Base-by-base conservation (phyloP, 306 rosid genomes). In the Abrus precatorius region DNA sequence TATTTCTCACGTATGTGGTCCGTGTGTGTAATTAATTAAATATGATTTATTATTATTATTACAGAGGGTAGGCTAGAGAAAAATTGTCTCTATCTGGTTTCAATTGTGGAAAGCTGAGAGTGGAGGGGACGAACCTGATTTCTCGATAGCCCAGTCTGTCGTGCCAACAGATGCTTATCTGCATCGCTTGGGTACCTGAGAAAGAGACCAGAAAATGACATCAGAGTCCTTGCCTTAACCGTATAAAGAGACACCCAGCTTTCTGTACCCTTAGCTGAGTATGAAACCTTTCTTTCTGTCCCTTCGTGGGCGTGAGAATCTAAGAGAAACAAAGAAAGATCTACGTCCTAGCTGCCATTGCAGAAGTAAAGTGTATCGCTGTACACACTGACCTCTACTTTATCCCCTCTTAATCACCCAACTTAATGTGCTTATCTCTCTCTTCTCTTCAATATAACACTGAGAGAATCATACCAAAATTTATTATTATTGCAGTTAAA, bases 111-210 rank as follows among this genome's bases (percentile, higher is more conserved):
- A 80, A 83, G 85, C 77, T 5, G 64, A 44, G 80, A 60, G 77
- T 55, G 79, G 70, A 54, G 80, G 80, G 86, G 76, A 78, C 79
- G 66, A 84, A 92, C 97, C 95, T 92, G 97, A 87, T 92, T 92
- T 89, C 97, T 86, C 45, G 97, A 92, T 44, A 92, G 89, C 30
- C 97, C 97, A 85, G 97, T 92, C 95, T 92, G 97, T 75, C 97
- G 82, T 29, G 97, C 92, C 78, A 92, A 86, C 87, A 92, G 95
- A 74, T 92, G 97, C 88, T 92, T 92, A 92, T 92, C 97, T 48
- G 97, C 97, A 78, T 92, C 97, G 83, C 97, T 92, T 65, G 97
- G 97, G 69, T 92, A 92, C 97, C 97, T 92, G 97, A 88, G 93
- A 92, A 87, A 89, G 88, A 86, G 91, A 91, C 91, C 93, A 91